Evolutionary conservation across 495 filamentous ascomycete species (phyloP), one percentile per base, ranked within the genome.

Genomic region (Neurospora discreta): DNA sequence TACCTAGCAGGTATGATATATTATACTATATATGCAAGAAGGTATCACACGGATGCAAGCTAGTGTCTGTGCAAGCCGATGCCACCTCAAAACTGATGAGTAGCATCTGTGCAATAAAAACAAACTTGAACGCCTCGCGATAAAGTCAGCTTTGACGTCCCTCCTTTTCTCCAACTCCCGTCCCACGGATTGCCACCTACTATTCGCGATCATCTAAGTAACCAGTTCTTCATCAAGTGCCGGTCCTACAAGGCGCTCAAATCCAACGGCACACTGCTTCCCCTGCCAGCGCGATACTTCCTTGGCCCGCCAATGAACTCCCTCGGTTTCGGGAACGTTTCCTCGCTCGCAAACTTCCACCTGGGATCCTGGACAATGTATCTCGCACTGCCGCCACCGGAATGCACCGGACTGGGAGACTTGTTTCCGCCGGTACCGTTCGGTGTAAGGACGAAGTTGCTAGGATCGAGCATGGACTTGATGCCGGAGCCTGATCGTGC

Each of bases 231-330:
- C 46, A 26, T 23, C 20, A 26, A 5, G 1, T 58, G 20, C 23
- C 46, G 23, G 46, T 58, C 46, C 46, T 58, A 83, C 71, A 85
- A 75, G 13, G 79, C 79, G 72, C 84, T 87, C 78, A 99, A 81
- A 83, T 99, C 92, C 77, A 98, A 85, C 46, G 95, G 95, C 46
- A 99, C 93, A 83, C 92, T 97, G 81, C 93, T 97, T 30, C 93
- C 95, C 78, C 94, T 87, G 10, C 95, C 95, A 36, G 95, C 95
- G 46, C 94, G 86, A 81, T 99, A 99, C 75, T 88, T 87, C 77
- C 92, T 92, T 41, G 83, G 80, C 39, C 85, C 89, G 3, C 92
- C 91, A 9, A 83, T 79, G 77, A 95, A 98, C 3, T 89, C 88
- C 72, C 94, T 86, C 58, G 95, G 95, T 76, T 92, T 94, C 2